A percentile compares a stretch with the other conserved stretches of the same genome.
Conservation (phyloP, 176 grass and related monocot species). For the Phragmites australis region DNA sequence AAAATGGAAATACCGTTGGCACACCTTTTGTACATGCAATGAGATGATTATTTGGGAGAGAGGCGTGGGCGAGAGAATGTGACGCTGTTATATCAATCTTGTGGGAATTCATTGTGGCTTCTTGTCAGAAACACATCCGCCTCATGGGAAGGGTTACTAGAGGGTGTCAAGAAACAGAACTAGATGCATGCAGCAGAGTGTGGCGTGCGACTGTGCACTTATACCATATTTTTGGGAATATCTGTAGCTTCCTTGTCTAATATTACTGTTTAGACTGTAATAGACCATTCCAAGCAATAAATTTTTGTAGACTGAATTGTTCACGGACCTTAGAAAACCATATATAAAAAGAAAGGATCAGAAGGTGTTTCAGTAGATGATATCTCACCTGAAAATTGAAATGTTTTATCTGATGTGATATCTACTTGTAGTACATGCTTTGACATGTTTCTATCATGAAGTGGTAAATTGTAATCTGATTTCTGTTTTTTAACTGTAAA, state of each 20-base stretch:
- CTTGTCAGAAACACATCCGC: background rate
- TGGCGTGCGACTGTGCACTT: background rate
- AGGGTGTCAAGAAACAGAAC: background rate
- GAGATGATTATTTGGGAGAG: background rate
- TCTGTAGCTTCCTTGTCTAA: conserved; percentile 1
- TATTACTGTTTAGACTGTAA: background rate
- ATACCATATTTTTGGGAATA: background rate
- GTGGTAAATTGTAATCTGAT: background rate
- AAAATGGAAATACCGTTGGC: conserved; percentile 3
- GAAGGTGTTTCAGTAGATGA: background rate
- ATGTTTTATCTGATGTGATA: background rate
- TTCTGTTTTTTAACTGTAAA: background rate
- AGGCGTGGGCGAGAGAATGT: background rate
- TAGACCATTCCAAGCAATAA: background rate
- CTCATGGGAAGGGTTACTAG: background rate
- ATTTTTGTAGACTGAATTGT: background rate
- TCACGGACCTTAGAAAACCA: background rate
- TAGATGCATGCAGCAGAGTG: background rate
- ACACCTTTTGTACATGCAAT: background rate
- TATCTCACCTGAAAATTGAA: background rate
- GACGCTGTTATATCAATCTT: background rate
- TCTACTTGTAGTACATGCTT: background rate
- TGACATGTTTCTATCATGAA: background rate
- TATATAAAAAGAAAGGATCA: background rate
- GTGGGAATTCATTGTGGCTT: background rate